Evolutionary conservation across 2,329 filamentous ascomycete species (phyloP).

Genomic region (Leptographium radiaticola): DNA sequence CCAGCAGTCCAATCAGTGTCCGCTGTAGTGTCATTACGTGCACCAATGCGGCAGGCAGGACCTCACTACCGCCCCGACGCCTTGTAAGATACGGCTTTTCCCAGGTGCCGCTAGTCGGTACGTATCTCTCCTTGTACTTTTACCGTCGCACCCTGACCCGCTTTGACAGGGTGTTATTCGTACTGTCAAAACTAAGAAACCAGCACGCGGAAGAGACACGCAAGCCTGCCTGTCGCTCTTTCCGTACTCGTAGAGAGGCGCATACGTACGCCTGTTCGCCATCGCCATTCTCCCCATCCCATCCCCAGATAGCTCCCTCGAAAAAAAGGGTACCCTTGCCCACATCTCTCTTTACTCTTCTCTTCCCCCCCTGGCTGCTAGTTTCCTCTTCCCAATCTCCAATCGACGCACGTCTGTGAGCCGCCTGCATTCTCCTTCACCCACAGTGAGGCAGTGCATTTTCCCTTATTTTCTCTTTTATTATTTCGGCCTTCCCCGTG

Average conservation of each 20-base stretch:
- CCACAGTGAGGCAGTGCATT: constrained; percentile 1
- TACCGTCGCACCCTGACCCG: background rate
- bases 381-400: background rate
- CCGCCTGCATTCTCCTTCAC: background rate
- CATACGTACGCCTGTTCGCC: constrained; percentile 13
- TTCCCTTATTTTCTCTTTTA: background rate
- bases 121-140: background rate
- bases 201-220: constrained; percentile 4
- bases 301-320: background rate
- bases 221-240: constrained; percentile 12
- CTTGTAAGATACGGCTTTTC: background rate
- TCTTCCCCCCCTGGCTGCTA: background rate
- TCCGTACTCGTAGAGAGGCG: constrained; percentile 8
- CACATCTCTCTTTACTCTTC: background rate
- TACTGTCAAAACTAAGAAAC: background rate
- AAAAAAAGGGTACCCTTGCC: background rate
- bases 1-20: background rate
- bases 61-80: background rate
- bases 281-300: constrained; percentile 4
- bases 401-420: background rate
- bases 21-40: constrained; percentile 4
- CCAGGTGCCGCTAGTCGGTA: background rate
- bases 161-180: background rate
- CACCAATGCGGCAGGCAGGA: background rate
- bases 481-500: background rate